Base-by-base conservation (phyloP, 2,329 filamentous ascomycete genomes). In the Ophiostoma triangulosporum region DNA sequence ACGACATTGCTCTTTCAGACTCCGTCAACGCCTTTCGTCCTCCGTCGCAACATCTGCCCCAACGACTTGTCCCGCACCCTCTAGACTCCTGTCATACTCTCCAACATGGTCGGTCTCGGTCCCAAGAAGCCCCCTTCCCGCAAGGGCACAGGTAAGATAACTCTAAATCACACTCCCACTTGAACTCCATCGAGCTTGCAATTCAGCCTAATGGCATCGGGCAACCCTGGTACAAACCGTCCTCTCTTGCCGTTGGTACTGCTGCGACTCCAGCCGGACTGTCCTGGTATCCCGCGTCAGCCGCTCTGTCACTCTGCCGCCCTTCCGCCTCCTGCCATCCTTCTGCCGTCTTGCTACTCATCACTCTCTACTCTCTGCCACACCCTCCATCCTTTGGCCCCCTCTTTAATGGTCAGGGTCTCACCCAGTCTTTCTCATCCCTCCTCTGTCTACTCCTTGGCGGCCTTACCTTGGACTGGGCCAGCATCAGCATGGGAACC, bases 81-180 rank as follows among this genome's bases (percentile, higher is more conserved):
- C 24, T 43, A 43, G 38, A 43, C 38, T 43, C 24, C 20, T 14
- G 12, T 43, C 20, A n/a, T n/a, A 43, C 20, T 26, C 27, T 40
- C 58, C 60, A 68, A 55, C 50, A 85, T 85, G 82, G 80, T 83
- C 60, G 76, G 77, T 63, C 62, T 82, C 57, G 78, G 79, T 64
- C 77, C 81, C 59, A 80, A 78, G 66, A 77, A 74, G 64, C 74
- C 75, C 58, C 81, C 80, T 40, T 83, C 80, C 69, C 80, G 83
- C 64, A 67, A 65, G 62, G 65, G 66, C 49, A 66, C 65, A 54
- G 64, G 65, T 67, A 66, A 50, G 65, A 64, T 15, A 32, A 17
- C 27, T 27, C 9, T 26, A 45, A 31, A 22, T n/a, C 33, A 27
- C 8, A 26, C 46, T 20, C 17, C 14, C n/a, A n/a, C n/a, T n/a